Base-by-base conservation (phyloP, 805 yeast genomes). In the Yamadazyma ubonensis region DNA sequence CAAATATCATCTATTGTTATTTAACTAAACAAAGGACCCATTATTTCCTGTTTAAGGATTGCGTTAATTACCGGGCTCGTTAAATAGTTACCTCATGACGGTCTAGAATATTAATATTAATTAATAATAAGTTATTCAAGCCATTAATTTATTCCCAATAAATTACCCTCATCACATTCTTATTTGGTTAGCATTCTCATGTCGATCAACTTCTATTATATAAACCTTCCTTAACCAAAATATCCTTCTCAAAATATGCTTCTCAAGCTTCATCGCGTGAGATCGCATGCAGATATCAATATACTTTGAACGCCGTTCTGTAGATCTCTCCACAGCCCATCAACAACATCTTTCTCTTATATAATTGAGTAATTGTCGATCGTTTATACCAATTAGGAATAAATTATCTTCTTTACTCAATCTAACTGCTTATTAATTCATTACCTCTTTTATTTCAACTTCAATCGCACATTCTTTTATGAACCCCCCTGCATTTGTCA, bases 1-100 rank as follows among this genome's bases (percentile, higher is more conserved):
- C 12, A 28, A 17, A 28, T 2, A 10, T 3, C 11, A 14, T 15
- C 31, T 2, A 28, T 28, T 14, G 19, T 28, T 28, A 7, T 28
- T n/a, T 14, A 12, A 28, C 31, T 28, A 28, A 28, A 28, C 31
- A 28, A 28, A 28, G 31, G 18, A 28, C 31, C 31, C 18, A 28
- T 28, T 28, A 28, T 28, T 28, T 28, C 31, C 18, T 5, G 6
- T 14, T 28, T 28, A 7, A 14, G 31, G 7, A 3, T 23, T 11
- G 18, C 19, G 11, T 5, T 28, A 6, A 12, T 7, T 5, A 14
- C 16, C 18, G 31, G 15, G 31, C 31, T 28, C 19, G 10, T 12
- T 23, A 21, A 12, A 23, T n/a, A n/a, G n/a, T n/a, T n/a, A n/a
- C n/a, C n/a, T n/a, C n/a, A n/a, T n/a, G n/a, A n/a, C n/a, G n/a